Base-by-base conservation (phyloP, 805 yeast species). In the Hanseniaspora valbyensis region DNA sequence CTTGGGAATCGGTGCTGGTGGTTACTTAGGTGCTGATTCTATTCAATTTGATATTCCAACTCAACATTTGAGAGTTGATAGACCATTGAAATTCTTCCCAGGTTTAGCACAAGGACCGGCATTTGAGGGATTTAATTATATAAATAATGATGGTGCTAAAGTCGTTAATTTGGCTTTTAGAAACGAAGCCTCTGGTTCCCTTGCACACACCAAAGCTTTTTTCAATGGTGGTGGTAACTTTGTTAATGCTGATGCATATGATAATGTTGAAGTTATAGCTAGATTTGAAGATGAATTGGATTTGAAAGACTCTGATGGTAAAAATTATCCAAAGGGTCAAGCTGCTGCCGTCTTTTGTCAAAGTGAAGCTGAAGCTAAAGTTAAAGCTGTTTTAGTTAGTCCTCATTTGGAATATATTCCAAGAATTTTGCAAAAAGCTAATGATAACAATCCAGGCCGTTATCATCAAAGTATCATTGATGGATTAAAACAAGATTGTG, bases 1-100 rank as follows among this genome's bases (percentile, higher is more conserved):
- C 59, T 64, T 90, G 19, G 98, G 98, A 0, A 77, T 92, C 55
- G 92, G 99, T 66, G 92, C 99, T 9, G 99, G 99, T 39, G 97
- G 84, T 0, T 92, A 92, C 66, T 92, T 77, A 60, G 90, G 81
- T 1, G 74, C 89, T 12, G 65, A 74, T 0, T 65, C 81, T 37
- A 80, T 84, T 56, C 96, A 90, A 60, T 92, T 92, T 62, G 95
- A 86, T 57, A 80, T 75, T 28, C 94, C 92, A 2, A 69, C 77
- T 57, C 74, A 77, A 0, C 53, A 52, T 1, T 69, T 86, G 74
- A 96, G 86, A 60, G 95, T 92, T 2, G 71, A 81, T 43, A 98
- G 99, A 0, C 64, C 82, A 0, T 69, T 92, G 58, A 73, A 66
- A 32, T 80, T 92, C 54, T 92, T 76, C 58, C 92, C 92, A 0